Evolutionary conservation across 2,329 filamentous ascomycete species (phyloP), one percentile per base, ranked within the genome.

Genomic region (Nigrospora sphaerica): DNA sequence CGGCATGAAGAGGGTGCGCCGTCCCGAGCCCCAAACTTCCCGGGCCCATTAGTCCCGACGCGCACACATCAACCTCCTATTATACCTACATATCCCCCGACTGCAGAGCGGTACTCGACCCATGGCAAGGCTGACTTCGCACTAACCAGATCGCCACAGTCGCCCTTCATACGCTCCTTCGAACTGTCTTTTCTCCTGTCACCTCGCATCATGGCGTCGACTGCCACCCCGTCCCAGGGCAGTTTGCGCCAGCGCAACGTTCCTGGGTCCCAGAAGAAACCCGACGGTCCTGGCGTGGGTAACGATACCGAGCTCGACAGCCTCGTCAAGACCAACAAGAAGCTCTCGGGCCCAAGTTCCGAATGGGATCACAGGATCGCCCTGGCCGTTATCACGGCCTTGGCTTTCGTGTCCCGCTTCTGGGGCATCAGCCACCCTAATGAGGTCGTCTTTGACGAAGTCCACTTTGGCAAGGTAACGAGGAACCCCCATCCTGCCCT

Each of bases 401-500:
- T 96, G 54, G 92, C 89, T 42, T 97, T 98, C 62, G 62, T 90
- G 52, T 97, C 93, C 41, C 80, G 93, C 52, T 98, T 98, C 75
- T 97, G 87, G 81, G 91, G 90, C 52, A 96, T 98, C 65, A 88
- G 79, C 64, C 91, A 96, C 68, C 93, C 93, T 14, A 85, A 95
- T 62, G 87, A 97, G 72, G 93, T 98, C 46, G 93, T 98, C 42
- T 98, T 98, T 62, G 93, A 98, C 63, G 93, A 98, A 70, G 93
- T 98, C 48, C 93, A 98, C 71, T 98, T 98, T 68, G 93, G 93
- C 73, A 98, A 98, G 86, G 92, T 96, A 75, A 49, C 35, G 18
- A 37, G 11, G 48, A 45, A 38, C 40, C 45, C 51, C 36, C 46
- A 42, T 40, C 16, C 31, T 44, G 38, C 46, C 48, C 44, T 38